These are phyloP conservation scores for Macrolepiota albuminosa DNA, from an alignment of 768 basidiomycete species.

Conservation along the genomic window DNA sequence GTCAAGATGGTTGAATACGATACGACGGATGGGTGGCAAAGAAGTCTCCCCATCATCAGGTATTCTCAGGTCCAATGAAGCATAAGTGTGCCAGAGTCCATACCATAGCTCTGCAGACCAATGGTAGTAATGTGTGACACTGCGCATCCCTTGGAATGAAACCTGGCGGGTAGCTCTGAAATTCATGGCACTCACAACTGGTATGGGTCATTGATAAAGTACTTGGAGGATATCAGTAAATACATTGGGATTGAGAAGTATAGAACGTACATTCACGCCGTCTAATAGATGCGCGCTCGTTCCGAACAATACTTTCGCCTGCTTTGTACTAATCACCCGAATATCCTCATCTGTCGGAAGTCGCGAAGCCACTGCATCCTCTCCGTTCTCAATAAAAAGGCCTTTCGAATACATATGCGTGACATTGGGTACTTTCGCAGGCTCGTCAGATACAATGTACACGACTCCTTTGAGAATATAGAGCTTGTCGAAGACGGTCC, in stretches of 20 bases:
- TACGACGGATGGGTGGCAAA: conserved; percentile 68
- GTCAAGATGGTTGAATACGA: conserved; percentile 73
- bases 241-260: background rate
- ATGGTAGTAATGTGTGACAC: conserved; percentile 91
- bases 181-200: conserved; percentile 64
- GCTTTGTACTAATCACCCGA: conserved; percentile 61
- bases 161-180: background rate
- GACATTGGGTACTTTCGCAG: conserved; percentile 59
- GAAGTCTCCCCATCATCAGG: conserved; percentile 58
- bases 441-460: conserved; percentile 76
- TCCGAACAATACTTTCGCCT: conserved; percentile 70
- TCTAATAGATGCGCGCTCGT: conserved; percentile 68
- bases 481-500: conserved; percentile 85
- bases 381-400: conserved; percentile 50
- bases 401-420: conserved; percentile 70
- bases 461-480: conserved; percentile 80
- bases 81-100: conserved; percentile 89
- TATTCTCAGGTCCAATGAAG: conserved; percentile 72
- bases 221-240: conserved; percentile 34
- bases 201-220: conserved; percentile 77
- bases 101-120: conserved; percentile 91
- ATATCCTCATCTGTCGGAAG: conserved; percentile 79
- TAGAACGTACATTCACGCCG: conserved; percentile 58
- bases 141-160: conserved; percentile 21
- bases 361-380: conserved; percentile 49